Base-by-base conservation (phyloP, 345 rosid species). In the Stellera chamaejasme region DNA sequence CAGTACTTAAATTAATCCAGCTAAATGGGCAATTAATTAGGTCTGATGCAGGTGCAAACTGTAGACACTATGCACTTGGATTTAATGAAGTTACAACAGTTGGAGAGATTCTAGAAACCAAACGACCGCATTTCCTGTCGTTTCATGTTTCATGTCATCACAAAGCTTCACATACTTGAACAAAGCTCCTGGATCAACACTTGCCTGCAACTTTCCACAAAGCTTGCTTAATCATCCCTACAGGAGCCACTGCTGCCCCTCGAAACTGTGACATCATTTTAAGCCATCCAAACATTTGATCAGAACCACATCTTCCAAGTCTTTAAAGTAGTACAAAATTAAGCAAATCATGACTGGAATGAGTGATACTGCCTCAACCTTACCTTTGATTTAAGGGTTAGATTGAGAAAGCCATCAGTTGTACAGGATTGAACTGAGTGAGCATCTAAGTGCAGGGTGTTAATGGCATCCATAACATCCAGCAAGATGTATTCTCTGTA, bases 371-470 rank as follows among this genome's bases (percentile, higher is more conserved):
- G 36, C 9, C 2, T n/a, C 13, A n/a, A 11, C 16, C 65, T 13
- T 55, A 88, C 96, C 90, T 81, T 85, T 13, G 90, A 82, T 56
- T 77, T 82, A 52, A 85, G 76, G 63, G 63, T 76, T 52, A 85
- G 52, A 2, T 63, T 56, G 61, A 88, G 83, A 51, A 75, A 26
- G 44, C 86, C 90, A 66, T 81, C 76, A 14, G 66, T 69, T 13
- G 83, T 82, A 5, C 80, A 76, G 10, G 93, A 85, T 66, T 73
- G 82, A 26, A 88, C 76, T 45, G 85, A 76, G 75, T 72, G 66
- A 45, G 82, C 83, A 56, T 85, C 94, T 76, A 81, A 69, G 71
- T 81, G 79, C 65, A 83, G 77, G 57, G 75, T 78, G 76, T 74
- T 81, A 15, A 81, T 69, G 50, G 81, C 79, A 69, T 85, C 91